Percentiles rank a stretch among this genome's conserved stretches.
Evolutionary conservation across 345 rosid species (phyloP).

Genomic region (Orychophragmus violaceus): DNA sequence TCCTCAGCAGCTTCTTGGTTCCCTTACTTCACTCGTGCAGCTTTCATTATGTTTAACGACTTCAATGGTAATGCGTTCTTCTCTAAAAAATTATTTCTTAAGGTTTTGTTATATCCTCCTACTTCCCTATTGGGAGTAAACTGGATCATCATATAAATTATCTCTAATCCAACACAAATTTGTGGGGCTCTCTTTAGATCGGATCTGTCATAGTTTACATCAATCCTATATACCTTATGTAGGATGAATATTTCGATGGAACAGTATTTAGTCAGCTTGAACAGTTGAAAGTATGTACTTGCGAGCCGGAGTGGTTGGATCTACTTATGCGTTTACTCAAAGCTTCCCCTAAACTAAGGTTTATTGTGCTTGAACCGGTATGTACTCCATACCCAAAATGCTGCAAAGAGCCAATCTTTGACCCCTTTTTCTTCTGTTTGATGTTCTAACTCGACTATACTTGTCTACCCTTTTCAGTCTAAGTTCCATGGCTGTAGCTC

Average conservation of each 20-base stretch:
- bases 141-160: too few relatives aligned
- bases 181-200: background rate
- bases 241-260: background rate
- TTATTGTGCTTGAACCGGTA: background rate
- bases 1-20: background rate
- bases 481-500: background rate
- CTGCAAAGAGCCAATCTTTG: background rate
- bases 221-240: background rate
- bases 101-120: too few relatives aligned
- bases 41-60: background rate
- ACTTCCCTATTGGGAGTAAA: too few relatives aligned
- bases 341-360: background rate
- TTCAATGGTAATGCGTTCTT: background rate
- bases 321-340: background rate
- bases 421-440: background rate
- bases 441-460: background rate
- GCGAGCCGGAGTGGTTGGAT: background rate
- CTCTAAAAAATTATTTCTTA: too few relatives aligned
- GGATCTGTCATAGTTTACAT: background rate
- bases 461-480: background rate
- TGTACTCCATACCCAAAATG: background rate
- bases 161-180: too few relatives aligned
- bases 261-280: background rate
- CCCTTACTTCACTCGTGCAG: background rate
- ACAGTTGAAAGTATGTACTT: background rate